Evolutionary conservation across 2,329 filamentous ascomycete genomes (phyloP).

Genomic region (Erysiphe neolycopersici): DNA sequence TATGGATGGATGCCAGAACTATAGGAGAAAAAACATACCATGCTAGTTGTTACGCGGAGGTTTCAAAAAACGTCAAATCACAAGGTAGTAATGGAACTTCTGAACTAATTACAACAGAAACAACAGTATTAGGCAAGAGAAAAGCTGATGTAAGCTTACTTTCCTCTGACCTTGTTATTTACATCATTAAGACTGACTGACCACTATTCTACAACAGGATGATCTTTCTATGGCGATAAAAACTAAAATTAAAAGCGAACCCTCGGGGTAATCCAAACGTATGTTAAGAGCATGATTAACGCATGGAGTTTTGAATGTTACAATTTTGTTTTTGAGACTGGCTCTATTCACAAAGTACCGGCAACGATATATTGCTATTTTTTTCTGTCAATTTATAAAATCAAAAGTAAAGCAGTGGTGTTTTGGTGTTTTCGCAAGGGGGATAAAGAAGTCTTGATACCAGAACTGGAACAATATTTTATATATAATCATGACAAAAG

Average conservation of each 20-base stretch:
- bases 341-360: not conserved
- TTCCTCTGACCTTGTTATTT: too few species aligned
- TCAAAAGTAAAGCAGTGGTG: conserved; percentile 4
- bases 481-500: too few species aligned
- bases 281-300: not conserved
- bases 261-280: conserved; percentile 1
- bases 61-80: conserved; percentile 34
- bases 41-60: conserved; percentile 67
- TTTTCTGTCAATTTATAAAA: not conserved
- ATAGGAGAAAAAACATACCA: conserved; percentile 66
- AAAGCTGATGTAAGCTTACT: conserved; percentile 33
- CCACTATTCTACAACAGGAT: conserved; percentile 4
- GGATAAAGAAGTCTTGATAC: not conserved
- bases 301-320: not conserved
- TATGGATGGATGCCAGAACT: conserved; percentile 73
- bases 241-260: conserved; percentile 12
- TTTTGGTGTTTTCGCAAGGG: conserved; percentile 2
- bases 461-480: not conserved
- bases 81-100: conserved; percentile 20
- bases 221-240: conserved; percentile 8
- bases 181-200: conserved; percentile 1
- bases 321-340: not conserved
- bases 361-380: not conserved
- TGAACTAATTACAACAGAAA: conserved; percentile 20
- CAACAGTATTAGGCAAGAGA: conserved; percentile 39